A percentile compares a stretch with the other conserved stretches of the same genome.
Evolutionary conservation across 2,329 filamentous ascomycete genomes (phyloP).

Genomic region (Fusarium zealandicum): DNA sequence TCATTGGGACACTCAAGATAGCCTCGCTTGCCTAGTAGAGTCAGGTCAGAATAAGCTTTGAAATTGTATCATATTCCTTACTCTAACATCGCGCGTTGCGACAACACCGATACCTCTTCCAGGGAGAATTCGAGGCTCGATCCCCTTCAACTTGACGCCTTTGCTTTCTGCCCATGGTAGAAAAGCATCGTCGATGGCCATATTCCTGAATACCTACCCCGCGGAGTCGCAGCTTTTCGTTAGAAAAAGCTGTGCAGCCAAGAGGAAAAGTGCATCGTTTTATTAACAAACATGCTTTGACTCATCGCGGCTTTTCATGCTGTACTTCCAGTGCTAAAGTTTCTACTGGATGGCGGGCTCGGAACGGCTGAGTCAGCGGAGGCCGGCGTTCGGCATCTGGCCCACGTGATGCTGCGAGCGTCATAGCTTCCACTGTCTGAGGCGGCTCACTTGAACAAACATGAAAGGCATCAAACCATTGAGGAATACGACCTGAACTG

Average conservation of each 20-base stretch:
- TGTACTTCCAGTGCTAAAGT: background rate
- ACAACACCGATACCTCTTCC: constrained; percentile 81
- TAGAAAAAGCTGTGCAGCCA: background rate
- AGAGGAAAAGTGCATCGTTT: background rate
- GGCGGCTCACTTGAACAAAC: constrained; percentile 2
- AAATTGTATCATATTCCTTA: constrained; percentile 43
- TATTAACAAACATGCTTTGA: constrained; percentile 1
- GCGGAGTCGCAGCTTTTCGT: too few species aligned
- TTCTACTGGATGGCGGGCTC: constrained; percentile 29
- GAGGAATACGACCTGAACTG: background rate
- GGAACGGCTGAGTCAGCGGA: constrained; percentile 17
- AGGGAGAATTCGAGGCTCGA: constrained; percentile 70
- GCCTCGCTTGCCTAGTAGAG: constrained; percentile 54
- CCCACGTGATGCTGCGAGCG: constrained; percentile 25
- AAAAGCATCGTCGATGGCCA: constrained; percentile 49
- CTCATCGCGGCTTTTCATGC: constrained; percentile 9
- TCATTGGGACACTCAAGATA: constrained; percentile 70
- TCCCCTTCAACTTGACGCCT: constrained; percentile 56
- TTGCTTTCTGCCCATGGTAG: constrained; percentile 69
- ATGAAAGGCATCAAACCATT: constrained; percentile 10
- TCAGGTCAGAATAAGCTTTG: background rate
- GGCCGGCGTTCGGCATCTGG: constrained; percentile 2
- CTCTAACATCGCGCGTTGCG: constrained; percentile 71
- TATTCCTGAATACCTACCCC: constrained; percentile 4
- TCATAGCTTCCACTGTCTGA: constrained; percentile 20